These are phyloP conservation scores for Skeletonema marinoi DNA, from an alignment of 108 stramenopile species.

Conservation along the genomic window DNA sequence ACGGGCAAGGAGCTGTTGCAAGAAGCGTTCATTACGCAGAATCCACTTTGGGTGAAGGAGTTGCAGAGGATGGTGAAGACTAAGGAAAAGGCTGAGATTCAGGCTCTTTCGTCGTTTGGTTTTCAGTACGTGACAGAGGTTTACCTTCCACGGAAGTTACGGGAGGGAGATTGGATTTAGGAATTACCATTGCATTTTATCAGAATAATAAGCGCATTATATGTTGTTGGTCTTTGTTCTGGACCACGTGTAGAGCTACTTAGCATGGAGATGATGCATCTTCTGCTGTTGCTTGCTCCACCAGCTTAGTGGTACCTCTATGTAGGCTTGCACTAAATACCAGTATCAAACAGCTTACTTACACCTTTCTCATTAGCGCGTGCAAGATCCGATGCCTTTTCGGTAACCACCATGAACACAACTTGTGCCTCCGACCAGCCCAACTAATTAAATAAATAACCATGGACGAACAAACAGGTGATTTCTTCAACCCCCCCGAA, in stretches of 20 bases:
- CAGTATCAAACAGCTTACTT: no score
- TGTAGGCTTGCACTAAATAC: no score
- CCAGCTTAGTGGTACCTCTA: no score
- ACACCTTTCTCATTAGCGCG: no score
- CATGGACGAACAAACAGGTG: slow-evolving; percentile 27
- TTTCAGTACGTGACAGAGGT: slow-evolving; percentile 97
- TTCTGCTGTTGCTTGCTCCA: no score
- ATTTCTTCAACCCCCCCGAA: slow-evolving; percentile 18
- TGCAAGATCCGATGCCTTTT: no score
- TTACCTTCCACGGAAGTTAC: slow-evolving; percentile 93
- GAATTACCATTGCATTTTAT: background rate
- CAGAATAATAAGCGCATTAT: background rate
- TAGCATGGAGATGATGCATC: no score
- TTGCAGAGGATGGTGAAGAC: slow-evolving; percentile 93
- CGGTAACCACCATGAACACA: no score
- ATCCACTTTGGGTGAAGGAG: slow-evolving; percentile 95
- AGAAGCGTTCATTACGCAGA: slow-evolving; percentile 96
- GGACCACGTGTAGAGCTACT: no score
- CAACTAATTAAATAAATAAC: background rate
- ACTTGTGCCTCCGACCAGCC: no score
- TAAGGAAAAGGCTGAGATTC: slow-evolving; percentile 98
- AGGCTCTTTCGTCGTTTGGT: slow-evolving; percentile 94
- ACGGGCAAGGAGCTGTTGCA: slow-evolving; percentile 94
- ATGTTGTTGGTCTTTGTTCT: background rate
- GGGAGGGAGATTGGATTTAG: slow-evolving; percentile 94